Base-by-base conservation (phyloP, 2,329 filamentous ascomycete species). In the Stylonectria norvegica region DNA sequence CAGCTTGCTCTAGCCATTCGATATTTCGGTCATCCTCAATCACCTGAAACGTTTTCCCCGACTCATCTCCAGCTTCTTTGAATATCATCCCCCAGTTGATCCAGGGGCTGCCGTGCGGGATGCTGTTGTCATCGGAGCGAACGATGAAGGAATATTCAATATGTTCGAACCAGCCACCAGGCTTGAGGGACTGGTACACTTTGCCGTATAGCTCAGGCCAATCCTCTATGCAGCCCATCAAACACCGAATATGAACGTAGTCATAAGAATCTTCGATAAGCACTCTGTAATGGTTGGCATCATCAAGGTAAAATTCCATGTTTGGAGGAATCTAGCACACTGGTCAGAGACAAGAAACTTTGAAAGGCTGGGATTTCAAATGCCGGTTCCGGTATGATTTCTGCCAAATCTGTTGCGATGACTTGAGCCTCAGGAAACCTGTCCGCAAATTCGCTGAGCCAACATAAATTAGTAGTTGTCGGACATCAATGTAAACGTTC, bases 191-290 rank as follows among this genome's bases (percentile, higher is more conserved):
- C 37, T 67, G 66, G 55, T 63, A 76, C 6, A 71, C 60, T 43
- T 75, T 71, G 30, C 61, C 58, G 47, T 81, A 70, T 10, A 82
- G 58, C n/a, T 69, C 65, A 23, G 69, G 67, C 60, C 78, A 82
- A 50, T 80, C 78, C 7, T 65, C 59, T 46, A 82, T 72, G 41
- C 70, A 70, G 29, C 79, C 79, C 4, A 72, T 63, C 47, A 83
- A 63, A 49, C 74, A 66, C 32, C 75, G 72, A 3, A 75, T 73
- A 56, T 83, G 81, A 40, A 84, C 73, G 49, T 72, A 77, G 60
- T 83, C 78, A 52, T 80, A 79, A 25, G 67, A 57, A 39, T 48
- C 43, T 9, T 36, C 41, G 20, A 32, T 34, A 14, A 49, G 59
- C 2, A 52, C 52, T 57, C 57, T 50, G 39, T 5, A 53, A 53